Evolutionary conservation across 176 grass and related monocot species (phyloP), one percentile per base, ranked within the genome.

Genomic region (Chrysopogon serrulatus): DNA sequence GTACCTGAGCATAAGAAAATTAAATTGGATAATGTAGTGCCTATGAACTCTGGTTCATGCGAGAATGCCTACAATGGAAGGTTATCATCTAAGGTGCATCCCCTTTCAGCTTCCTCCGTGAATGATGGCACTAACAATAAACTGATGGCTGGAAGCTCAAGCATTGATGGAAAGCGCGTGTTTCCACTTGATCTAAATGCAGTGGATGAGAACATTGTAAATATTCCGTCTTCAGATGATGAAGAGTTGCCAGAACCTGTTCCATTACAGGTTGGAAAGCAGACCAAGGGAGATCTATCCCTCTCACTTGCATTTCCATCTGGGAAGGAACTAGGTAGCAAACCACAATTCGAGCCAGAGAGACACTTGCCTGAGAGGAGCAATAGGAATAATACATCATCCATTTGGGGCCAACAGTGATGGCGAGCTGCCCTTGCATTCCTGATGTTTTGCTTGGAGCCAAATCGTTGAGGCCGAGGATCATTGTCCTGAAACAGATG

Each of bases 1-100:
- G 77, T 62, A 90, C 79, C 66, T 23, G 71, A 83, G 27, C 68
- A 78, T 43, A 99, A 96, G 82, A 96, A 90, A 84, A 77, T 85
- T 62, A 92, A 89, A 81, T 30, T 78, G 60, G 81, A 92, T 79
- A 85, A 83, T 74, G 68, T 77, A 40, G 85, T 56, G 32, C 33
- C 78, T 82, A n/a, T 43, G 69, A 63, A 74, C 48, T 80, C 68
- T 91, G 71, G 26, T 82, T 59, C 66, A 47, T 41, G 45, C 37
- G 79, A 88, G 53, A 89, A 86, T 71, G 77, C 41, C 54, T 71
- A 42, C 44, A 76, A 83, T 85, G 76, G 68, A 77, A 87, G 78
- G 63, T 57, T 87, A 10, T 91, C 75, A 70, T 87, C 87, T 26
- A 90, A 91, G 78, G 64, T 90, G 42, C 68, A 90, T 72, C 79